These are phyloP conservation scores for Candida andamanensis DNA, from an alignment of 805 yeast species.

Conservation along the genomic window DNA sequence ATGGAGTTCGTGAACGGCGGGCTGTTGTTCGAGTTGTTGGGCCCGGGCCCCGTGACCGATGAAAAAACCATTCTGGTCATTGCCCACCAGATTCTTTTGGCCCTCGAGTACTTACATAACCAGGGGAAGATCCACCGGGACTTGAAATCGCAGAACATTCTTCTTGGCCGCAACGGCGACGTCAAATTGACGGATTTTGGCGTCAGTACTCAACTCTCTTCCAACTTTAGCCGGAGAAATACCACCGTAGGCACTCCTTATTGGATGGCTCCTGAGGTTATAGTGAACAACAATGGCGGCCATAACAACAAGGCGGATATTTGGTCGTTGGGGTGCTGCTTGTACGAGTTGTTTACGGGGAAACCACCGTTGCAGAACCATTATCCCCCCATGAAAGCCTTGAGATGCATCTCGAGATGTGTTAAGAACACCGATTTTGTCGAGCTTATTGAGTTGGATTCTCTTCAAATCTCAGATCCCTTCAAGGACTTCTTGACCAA, in stretches of 20 bases:
- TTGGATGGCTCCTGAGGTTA: constrained; percentile 64
- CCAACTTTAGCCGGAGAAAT: constrained; percentile 38
- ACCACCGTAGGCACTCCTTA: constrained; percentile 55
- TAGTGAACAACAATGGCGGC: constrained; percentile 54
- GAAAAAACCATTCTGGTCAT: constrained; percentile 46
- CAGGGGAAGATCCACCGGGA: constrained; percentile 72
- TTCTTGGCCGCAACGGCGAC: constrained; percentile 32
- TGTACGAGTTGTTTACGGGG: constrained; percentile 66
- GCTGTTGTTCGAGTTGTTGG: constrained; percentile 58
- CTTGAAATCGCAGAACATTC: constrained; percentile 38
- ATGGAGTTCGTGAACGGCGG: constrained; percentile 85
- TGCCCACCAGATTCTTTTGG: constrained; percentile 51
- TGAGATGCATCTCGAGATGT: constrained; percentile 33
- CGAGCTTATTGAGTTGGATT: constrained; percentile 21
- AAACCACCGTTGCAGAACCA: constrained; percentile 58
- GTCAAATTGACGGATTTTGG: constrained; percentile 44
- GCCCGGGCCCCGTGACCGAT: constrained; percentile 56
- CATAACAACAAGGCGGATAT: constrained; percentile 59
- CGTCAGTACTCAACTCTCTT: constrained; percentile 38
- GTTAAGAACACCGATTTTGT: constrained; percentile 25
- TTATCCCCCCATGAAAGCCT: constrained; percentile 40
- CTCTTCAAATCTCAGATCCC: constrained; percentile 16
- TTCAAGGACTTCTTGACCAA: constrained; percentile 28
- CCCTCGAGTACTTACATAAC: constrained; percentile 60
- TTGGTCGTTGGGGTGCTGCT: constrained; percentile 78